Evolutionary conservation across 495 filamentous ascomycete genomes (phyloP), one percentile per base, ranked within the genome.

Genomic region (Astrocystis sublimbata): DNA sequence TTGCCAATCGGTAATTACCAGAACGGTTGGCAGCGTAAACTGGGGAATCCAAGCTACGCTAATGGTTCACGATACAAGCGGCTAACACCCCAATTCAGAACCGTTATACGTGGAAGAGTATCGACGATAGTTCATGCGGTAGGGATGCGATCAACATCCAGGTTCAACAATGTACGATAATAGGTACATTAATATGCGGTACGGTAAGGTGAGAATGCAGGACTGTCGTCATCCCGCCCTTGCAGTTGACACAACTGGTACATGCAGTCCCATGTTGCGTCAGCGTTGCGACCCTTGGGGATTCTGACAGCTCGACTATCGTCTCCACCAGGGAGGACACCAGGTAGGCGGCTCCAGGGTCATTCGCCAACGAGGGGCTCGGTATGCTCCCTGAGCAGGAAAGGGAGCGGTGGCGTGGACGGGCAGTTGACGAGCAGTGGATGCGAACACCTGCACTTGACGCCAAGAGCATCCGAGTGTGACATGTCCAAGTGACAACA

Each of bases 401-500:
- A 4, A 24, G 13, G 6, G 19, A 17, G 31, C 4, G 30, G 19
- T 51, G 46, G 47, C 52, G 17, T 33, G 56, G 45, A 23, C 15
- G 15, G 26, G 17, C n/a, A n/a, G n/a, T n/a, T n/a, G n/a, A n/a
- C n/a, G n/a, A n/a, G n/a, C n/a, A 57, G 40, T 57, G 53, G 38
- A 46, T 24, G 13, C 15, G 41, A 56, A 53, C 36, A 38, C 30
- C 50, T 62, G 49, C 6, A 15, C 17, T 26, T 45, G 38, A 17
- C 9, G 58, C 57, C 46, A 60, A 61, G 58, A 36, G 28, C 8
- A 45, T 15, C 8, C 17, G 49, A 19, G 26, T 45, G 36, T 60
- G 57, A 60, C 43, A 31, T 50, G 57, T 60, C 28, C 38, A 24
- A 33, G 59, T 62, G 60, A 62, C 60, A 62, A 49, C 60, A 43